phyloP scores from a whole-genome alignment of 176 grass and related monocot species.

The Cenchrus purpureus region DNA sequence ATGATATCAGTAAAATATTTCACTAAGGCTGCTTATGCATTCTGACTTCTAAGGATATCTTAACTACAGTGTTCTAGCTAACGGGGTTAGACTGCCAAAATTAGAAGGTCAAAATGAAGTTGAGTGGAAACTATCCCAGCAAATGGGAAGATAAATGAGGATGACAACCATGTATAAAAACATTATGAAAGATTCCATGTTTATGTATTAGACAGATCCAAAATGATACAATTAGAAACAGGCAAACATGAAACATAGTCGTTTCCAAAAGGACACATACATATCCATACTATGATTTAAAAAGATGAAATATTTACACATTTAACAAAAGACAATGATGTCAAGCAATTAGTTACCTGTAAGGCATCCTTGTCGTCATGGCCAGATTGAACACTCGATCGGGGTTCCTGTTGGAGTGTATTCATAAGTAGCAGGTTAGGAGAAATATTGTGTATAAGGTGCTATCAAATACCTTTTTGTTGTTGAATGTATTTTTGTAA shows the following conservation, averaged over 20 bases:
- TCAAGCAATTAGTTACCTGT: constrained; percentile 58
- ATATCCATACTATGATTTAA: neutral
- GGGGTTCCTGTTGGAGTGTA: constrained; percentile 52
- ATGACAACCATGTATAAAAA: constrained; percentile 4
- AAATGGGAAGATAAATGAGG: neutral
- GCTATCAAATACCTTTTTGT: neutral
- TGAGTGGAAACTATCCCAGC: constrained; percentile 18
- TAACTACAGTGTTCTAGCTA: constrained; percentile 24
- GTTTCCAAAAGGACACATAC: neutral
- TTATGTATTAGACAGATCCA: constrained; percentile 14
- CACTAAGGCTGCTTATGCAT: constrained; percentile 24
- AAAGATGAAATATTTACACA: constrained; percentile 23
- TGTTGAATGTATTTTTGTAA: neutral
- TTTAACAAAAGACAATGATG: constrained; percentile 21
- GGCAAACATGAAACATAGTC: neutral
- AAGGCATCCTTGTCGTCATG: constrained; percentile 65
- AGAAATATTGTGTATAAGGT: constrained; percentile 1
- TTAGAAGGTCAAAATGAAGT: constrained; percentile 24
- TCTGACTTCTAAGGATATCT: neutral
- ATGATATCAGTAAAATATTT: constrained; percentile 19
- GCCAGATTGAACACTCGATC: constrained; percentile 58
- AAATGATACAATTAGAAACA: constrained; percentile 31
- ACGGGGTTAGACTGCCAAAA: constrained; percentile 21
- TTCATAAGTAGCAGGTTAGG: constrained; percentile 23
- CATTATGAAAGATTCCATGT: neutral